Evolutionary conservation across 495 filamentous ascomycete species (phyloP), one percentile per base, ranked within the genome.

Genomic region (Gamarada debralockiae): DNA sequence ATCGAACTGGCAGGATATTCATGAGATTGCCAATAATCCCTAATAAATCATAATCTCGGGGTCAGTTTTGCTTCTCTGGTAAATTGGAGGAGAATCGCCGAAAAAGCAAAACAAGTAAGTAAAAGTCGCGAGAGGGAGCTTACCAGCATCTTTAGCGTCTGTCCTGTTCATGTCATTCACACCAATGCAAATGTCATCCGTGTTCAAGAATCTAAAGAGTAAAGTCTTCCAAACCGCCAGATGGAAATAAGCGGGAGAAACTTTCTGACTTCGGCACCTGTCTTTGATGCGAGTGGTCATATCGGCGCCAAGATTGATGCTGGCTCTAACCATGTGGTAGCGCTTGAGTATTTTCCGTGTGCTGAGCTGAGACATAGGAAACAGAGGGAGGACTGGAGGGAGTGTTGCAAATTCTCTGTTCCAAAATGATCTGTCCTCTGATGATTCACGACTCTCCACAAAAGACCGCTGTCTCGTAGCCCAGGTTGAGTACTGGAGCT

Each of bases 111-210:
- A n/a, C n/a, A n/a, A n/a, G n/a, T n/a, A n/a, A n/a, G n/a, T n/a
- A n/a, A n/a, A n/a, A n/a, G n/a, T n/a, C n/a, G n/a, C n/a, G n/a
- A n/a, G n/a, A n/a, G n/a, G n/a, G 5, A 66, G 37, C 39, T 31
- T 60, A 18, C 49, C 31, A 8, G n/a, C n/a, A n/a, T 8, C 8
- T 8, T 34, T 34, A n/a, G 8, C n/a, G 31, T 62, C 59, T n/a
- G 39, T 48, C 17, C 55, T 44, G 49, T 71, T 72, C 3, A 60
- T 67, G 55, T 74, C 70, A 3, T 65, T 67, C 10, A 78, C 65
- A 3, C 75, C 75, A 29, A 79, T 73, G 34, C 53, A 67, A 21
- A 78, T 22, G 18, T 72, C 62, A 0, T 69, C 55, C 1, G 50
- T 45, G 10, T 69, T 46, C 0, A 43, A 23, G 20, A 61, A 24